These are phyloP conservation scores for Cryptosporidium felis DNA, from an alignment of 169 alveolate genomes.

Conservation along the genomic window DNA sequence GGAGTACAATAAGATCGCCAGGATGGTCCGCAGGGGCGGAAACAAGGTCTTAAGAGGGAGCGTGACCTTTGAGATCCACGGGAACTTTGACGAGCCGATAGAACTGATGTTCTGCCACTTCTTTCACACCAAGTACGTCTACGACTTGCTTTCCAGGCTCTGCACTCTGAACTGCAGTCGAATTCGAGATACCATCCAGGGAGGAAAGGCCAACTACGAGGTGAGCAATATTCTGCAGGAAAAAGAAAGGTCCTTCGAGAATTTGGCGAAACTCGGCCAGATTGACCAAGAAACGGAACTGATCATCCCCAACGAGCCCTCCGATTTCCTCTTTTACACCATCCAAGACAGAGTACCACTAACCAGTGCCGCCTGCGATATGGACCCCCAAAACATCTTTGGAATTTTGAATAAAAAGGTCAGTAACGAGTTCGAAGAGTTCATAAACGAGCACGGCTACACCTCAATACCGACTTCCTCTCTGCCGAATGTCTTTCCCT, in stretches of 20 bases:
- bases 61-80: constrained; percentile 36
- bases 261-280: background rate
- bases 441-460: constrained; percentile 23
- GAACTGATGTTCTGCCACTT: constrained; percentile 65
- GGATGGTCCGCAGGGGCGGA: constrained; percentile 65
- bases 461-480: constrained; percentile 52
- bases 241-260: background rate
- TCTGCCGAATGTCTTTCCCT: constrained; percentile 36
- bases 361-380: background rate
- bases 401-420: constrained; percentile 12
- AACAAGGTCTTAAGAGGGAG: constrained; percentile 67
- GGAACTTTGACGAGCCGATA: background rate
- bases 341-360: constrained; percentile 7
- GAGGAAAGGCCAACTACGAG: background rate
- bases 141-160: constrained; percentile 41
- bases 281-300: background rate
- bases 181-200: constrained; percentile 11
- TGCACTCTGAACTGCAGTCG: constrained; percentile 46
- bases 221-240: background rate
- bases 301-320: constrained; percentile 21
- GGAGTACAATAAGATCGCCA: constrained; percentile 51
- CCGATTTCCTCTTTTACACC: constrained; percentile 6
- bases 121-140: constrained; percentile 53
- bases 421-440: constrained; percentile 44
- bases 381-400: background rate